Percentiles rank a stretch among this genome's conserved stretches.
Conservation (phyloP, 805 yeast species). For the Hanseniaspora guilliermondii region DNA sequence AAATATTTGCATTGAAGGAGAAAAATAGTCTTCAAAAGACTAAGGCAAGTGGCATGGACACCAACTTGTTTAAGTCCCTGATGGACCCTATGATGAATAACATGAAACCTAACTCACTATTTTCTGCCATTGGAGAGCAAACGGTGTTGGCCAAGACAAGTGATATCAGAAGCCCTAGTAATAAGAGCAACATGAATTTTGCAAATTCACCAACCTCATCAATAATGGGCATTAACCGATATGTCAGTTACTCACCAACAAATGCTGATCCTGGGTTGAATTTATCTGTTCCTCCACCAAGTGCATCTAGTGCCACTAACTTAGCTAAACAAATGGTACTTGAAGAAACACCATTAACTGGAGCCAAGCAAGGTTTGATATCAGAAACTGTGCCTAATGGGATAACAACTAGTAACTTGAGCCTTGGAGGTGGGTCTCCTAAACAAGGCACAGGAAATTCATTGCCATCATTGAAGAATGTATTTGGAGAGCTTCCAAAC, state of each 20-base stretch:
- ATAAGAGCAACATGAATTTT: neutral
- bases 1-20: neutral
- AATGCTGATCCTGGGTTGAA: neutral
- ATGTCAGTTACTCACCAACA: neutral
- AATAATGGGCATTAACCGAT: neutral
- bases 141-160: neutral
- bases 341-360: neutral
- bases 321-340: neutral
- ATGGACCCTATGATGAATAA: neutral
- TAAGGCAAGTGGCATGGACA: neutral
- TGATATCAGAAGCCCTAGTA: neutral
- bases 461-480: constrained; percentile 2
- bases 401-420: neutral
- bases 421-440: neutral
- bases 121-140: neutral
- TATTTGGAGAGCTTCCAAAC: neutral
- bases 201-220: neutral
- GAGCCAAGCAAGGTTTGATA: neutral
- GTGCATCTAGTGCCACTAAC: neutral
- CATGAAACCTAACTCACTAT: neutral
- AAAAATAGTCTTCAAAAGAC: neutral
- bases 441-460: neutral
- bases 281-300: neutral
- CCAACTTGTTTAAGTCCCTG: constrained; percentile 1
- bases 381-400: neutral